Evolutionary conservation across 768 basidiomycete species (phyloP).

Genomic region (Mycena kentingensis): DNA sequence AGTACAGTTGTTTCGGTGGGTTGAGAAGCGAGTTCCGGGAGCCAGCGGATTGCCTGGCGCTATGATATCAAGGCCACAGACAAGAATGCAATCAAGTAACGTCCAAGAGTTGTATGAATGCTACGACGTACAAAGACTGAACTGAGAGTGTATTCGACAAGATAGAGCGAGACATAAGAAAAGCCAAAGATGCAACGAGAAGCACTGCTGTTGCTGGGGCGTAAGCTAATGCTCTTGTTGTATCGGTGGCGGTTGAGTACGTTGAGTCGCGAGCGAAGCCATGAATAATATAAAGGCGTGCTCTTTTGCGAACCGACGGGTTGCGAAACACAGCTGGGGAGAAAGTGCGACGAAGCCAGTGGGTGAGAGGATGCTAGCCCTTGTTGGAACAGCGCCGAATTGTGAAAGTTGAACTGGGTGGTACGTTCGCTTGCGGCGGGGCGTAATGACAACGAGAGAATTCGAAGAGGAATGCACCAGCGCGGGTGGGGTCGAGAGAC

Average conservation of each 20-base stretch:
- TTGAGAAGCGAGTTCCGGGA: slow-evolving; percentile 33
- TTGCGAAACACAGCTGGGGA: slow-evolving; percentile 32
- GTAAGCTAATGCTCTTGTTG: slow-evolving; percentile 21
- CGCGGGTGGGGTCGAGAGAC: no score
- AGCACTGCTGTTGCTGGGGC: slow-evolving; percentile 17
- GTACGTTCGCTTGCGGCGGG: slow-evolving; percentile 25
- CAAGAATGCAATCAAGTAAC: no score
- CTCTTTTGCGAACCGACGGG: slow-evolving; percentile 28
- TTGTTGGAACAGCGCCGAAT: slow-evolving; percentile 49
- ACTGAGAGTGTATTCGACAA: no score
- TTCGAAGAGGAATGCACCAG: no score
- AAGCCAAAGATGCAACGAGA: slow-evolving; percentile 13
- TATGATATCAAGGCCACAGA: slow-evolving; percentile 15
- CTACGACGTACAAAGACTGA: no score
- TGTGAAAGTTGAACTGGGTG: slow-evolving; percentile 27
- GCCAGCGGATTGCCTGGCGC: slow-evolving; percentile 37
- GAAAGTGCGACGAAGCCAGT: slow-evolving; percentile 24
- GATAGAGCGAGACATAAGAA: slow-evolving; percentile 18
- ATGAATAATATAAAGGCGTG: slow-evolving; percentile 29
- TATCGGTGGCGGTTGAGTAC: slow-evolving; percentile 22
- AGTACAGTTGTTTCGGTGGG: slow-evolving; percentile 40
- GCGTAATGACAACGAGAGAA: slow-evolving; percentile 28
- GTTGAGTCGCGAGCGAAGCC: slow-evolving; percentile 28
- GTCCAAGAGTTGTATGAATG: no score
- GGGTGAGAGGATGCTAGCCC: slow-evolving; percentile 40